Evolutionary conservation across 345 rosid species (phyloP), one percentile per base, ranked within the genome.

Genomic region (Rhodamnia argentea): DNA sequence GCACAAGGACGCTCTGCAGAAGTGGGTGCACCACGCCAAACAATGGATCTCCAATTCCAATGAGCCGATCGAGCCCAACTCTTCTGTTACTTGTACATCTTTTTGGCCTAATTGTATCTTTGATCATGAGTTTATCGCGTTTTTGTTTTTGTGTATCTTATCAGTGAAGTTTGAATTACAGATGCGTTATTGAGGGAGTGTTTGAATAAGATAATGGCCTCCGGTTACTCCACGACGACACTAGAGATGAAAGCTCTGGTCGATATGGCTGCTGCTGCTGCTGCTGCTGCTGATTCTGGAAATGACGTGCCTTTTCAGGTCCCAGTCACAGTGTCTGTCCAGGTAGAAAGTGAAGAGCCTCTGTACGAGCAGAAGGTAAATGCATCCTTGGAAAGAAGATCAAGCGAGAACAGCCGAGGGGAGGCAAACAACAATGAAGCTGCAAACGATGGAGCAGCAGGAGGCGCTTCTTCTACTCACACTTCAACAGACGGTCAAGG

Each of bases 201-300:
- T 87, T 91, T 97, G 88, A 87, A 93, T 59, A 95, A 93, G 92
- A 97, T 97, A 58, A 94, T 95, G 99, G 93, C 90, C 56, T 97
- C 96, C 5, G 95, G 96, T 87, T 97, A 97, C 86, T 93, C 94
- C 58, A 95, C 95, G 20, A 93, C 92, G 7, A 88, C 94, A 1
- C 99, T 99, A 4, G 98, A 94, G 93, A 94, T 95, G 93, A 94
- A 93, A 90, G 95, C 94, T 53, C 94, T 96, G 0, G 98, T 93
- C n/a, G 99, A 95, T 85, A 92, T 94, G 84, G 98, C 96, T 27
- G 96, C 94, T 6, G 95, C 95, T 4, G 96, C 92, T 7, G 95
- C 93, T 44, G 42, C n/a, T n/a, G n/a, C n/a, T n/a, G n/a, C n/a
- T n/a, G n/a, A 40, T 10, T 93, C 92, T 62, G 92, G 92, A 50